phyloP scores from a whole-genome alignment of 805 yeast species.

The Candida coleopterorum region DNA sequence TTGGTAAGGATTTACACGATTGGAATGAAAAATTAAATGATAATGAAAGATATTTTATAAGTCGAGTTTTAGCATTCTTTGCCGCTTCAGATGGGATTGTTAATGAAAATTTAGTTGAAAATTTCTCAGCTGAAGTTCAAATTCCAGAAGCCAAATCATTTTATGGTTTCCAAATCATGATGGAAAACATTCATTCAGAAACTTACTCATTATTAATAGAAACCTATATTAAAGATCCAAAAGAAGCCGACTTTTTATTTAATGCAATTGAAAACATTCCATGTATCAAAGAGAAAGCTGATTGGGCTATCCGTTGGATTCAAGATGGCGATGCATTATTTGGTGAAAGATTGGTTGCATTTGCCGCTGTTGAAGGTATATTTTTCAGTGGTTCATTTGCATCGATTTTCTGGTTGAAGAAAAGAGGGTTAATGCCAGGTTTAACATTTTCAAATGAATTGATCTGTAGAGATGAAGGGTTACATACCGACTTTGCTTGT shows the following conservation, averaged over 20 bases:
- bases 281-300: slow-evolving; percentile 94
- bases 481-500: slow-evolving; percentile 98
- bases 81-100: slow-evolving; percentile 99
- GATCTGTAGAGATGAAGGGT: slow-evolving; percentile 97
- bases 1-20: slow-evolving; percentile 85
- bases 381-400: slow-evolving; percentile 98
- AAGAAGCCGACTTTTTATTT: slow-evolving; percentile 84
- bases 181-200: slow-evolving; percentile 98
- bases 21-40: slow-evolving; percentile 89
- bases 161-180: slow-evolving; percentile 99
- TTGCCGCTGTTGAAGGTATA: slow-evolving; percentile 98
- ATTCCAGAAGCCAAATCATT: slow-evolving; percentile 97
- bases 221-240: slow-evolving; percentile 92
- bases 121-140: slow-evolving; percentile 96
- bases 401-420: slow-evolving; percentile 97
- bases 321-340: slow-evolving; percentile 80
- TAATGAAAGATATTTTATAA: slow-evolving; percentile 87
- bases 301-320: slow-evolving; percentile 99
- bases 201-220: slow-evolving; percentile 93
- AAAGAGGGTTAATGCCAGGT: slow-evolving; percentile 99
- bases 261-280: slow-evolving; percentile 97
- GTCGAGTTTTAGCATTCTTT: slow-evolving; percentile 92
- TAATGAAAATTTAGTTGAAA: slow-evolving; percentile 95
- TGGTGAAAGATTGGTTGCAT: slow-evolving; percentile 95
- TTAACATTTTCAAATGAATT: slow-evolving; percentile 95